Base-by-base conservation (phyloP, 805 yeast genomes). In the Spathaspora sp. region DNA sequence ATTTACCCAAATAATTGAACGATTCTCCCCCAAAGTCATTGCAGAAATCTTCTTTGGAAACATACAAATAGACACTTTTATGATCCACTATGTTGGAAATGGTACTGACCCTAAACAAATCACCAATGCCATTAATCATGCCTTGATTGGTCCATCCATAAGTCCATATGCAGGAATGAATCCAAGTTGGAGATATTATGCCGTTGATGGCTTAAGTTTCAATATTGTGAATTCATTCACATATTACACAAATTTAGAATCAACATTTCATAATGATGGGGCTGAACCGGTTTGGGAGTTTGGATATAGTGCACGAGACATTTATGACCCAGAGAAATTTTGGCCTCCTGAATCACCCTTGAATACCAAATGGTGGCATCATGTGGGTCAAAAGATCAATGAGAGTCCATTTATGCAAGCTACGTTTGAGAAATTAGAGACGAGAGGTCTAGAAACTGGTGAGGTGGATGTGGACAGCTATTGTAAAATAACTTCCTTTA, bases 111-210 rank as follows among this genome's bases (percentile, higher is more conserved):
- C 51, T 9, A 56, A 54, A 32, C 19, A 46, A 17, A 72, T 72
- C 35, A 78, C 72, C 5, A 68, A 70, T 35, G 83, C 80, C 4
- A 57, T 84, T 32, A 77, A 78, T 57, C 75, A 80, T 69, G 85
- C 86, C 1, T 85, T 86, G 83, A 75, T 85, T 51, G 76, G 80
- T 2, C 90, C 83, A 52, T 81, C 89, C 0, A 79, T 86, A 40
- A 83, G 89, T 7, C 88, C 90, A 8, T 73, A 75, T 60, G 66
- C 72, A 7, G 74, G 80, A 47, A 75, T 78, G 56, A 86, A 86
- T 63, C 92, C 92, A 6, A 77, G 83, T 18, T 86, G 89, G 87
- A 78, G 87, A 63, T 85, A 83, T 67, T 86, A 86, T 60, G 82
- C 81, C 57, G 83, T 86, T 49, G 89, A 86, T 62, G 67, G 77